Percentiles rank a stretch among this genome's conserved stretches.
phyloP scores from a whole-genome alignment of 139 green algal species.

The Microglena sp. region DNA sequence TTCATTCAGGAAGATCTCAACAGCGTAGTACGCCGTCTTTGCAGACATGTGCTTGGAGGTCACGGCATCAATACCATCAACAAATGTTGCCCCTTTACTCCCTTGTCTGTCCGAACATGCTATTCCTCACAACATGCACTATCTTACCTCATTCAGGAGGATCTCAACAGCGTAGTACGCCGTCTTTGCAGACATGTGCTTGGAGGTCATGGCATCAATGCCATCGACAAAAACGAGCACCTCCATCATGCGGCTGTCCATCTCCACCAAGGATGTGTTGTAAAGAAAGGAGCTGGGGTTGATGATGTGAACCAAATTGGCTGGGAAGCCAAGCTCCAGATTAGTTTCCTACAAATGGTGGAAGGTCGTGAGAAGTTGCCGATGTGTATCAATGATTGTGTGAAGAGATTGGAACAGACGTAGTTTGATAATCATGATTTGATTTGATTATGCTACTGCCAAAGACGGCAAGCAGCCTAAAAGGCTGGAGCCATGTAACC shows the following conservation, averaged over 20 bases:
- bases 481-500: too few species aligned
- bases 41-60: conserved; percentile 39
- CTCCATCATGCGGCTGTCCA: conserved; percentile 54
- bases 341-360: conserved; percentile 37
- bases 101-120: too few species aligned
- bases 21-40: conserved; percentile 22
- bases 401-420: too few species aligned
- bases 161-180: conserved; percentile 24
- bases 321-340: conserved; percentile 42
- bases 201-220: conserved; percentile 50
- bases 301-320: conserved; percentile 43
- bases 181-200: conserved; percentile 33
- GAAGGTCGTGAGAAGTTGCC: too few species aligned
- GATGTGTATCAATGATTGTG: too few species aligned
- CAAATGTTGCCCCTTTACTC: too few species aligned
- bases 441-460: too few species aligned
- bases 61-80: conserved; percentile 42
- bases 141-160: conserved; percentile 23
- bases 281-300: conserved; percentile 31
- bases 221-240: conserved; percentile 17
- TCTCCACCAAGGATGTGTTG: conserved; percentile 43
- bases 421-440: too few species aligned
- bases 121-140: too few species aligned
- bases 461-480: too few species aligned
- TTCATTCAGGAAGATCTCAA: conserved; percentile 24